These are phyloP conservation scores for Lolium rigidum DNA, from an alignment of 176 grass and related monocot species.

Conservation along the genomic window DNA sequence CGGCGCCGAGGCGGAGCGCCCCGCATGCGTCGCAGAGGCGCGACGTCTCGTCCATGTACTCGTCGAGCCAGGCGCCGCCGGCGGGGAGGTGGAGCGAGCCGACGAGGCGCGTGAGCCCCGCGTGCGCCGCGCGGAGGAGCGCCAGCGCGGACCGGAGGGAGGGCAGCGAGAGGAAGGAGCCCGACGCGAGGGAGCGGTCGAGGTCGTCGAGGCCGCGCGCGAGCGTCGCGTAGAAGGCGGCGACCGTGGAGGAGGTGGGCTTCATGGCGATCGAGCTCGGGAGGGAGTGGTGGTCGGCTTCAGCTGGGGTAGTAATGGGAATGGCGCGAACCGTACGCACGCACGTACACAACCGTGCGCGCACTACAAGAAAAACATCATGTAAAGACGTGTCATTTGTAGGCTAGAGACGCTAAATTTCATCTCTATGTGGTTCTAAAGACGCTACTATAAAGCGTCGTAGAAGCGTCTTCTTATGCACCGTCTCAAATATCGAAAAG, in stretches of 20 bases:
- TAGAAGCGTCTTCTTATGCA: too few relatives aligned
- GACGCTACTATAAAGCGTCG: too few relatives aligned
- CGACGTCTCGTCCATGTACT: slow-evolving; percentile 98
- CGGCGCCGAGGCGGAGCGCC: slow-evolving; percentile 65
- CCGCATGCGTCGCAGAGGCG: slow-evolving; percentile 80
- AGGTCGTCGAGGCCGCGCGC: slow-evolving; percentile 75
- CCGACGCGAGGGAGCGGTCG: slow-evolving; percentile 49
- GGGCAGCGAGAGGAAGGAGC: slow-evolving; percentile 64
- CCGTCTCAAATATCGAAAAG: too few relatives aligned
- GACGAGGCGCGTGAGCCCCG: slow-evolving; percentile 64
- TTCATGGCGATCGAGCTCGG: slow-evolving; percentile 52
- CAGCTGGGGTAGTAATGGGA: slow-evolving; percentile 11
- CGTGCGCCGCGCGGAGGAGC: slow-evolving; percentile 72
- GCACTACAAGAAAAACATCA: too few relatives aligned
- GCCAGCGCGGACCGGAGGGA: slow-evolving; percentile 61
- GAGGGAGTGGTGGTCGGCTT: neutral
- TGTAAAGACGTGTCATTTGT: too few relatives aligned
- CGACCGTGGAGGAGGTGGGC: slow-evolving; percentile 62
- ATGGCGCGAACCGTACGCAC: slow-evolving; percentile 16
- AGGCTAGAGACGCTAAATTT: too few relatives aligned
- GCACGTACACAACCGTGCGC: neutral
- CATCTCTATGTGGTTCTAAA: too few relatives aligned
- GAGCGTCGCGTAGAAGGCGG: slow-evolving; percentile 81
- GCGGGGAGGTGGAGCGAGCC: slow-evolving; percentile 78
- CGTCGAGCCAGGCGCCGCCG: slow-evolving; percentile 83